Evolutionary conservation across 2,329 filamentous ascomycete species (phyloP).

Genomic region (Cercospora zeina): DNA sequence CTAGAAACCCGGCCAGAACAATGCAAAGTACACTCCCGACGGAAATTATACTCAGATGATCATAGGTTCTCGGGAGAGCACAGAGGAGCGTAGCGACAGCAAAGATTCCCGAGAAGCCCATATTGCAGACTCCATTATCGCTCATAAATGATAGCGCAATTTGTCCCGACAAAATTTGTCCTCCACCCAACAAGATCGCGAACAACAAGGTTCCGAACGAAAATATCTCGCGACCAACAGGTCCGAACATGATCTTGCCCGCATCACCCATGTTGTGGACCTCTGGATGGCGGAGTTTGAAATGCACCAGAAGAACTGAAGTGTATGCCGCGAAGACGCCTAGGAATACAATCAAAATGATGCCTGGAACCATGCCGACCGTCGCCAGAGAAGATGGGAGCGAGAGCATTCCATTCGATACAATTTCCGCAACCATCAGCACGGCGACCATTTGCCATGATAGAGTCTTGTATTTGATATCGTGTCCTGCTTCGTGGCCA

Average conservation of each 20-base stretch:
- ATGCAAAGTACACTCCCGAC: conserved; percentile 51
- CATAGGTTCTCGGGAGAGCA: conserved; percentile 54
- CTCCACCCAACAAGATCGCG: conserved; percentile 54
- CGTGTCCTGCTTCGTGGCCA: conserved; percentile 15
- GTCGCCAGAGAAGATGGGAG: conserved; percentile 55
- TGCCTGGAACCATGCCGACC: conserved; percentile 55
- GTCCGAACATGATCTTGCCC: conserved; percentile 39
- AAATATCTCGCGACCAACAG: conserved; percentile 32
- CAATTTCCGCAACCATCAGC: conserved; percentile 24
- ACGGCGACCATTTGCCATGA: conserved; percentile 22
- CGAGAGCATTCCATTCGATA: conserved; percentile 52
- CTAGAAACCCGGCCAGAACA: conserved; percentile 52
- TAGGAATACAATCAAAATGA: conserved; percentile 53
- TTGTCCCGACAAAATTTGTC: conserved; percentile 54
- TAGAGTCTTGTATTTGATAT: conserved; percentile 22
- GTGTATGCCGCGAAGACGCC: conserved; percentile 55
- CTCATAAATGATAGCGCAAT: conserved; percentile 52
- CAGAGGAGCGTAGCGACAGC: conserved; percentile 50
- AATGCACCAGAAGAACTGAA: conserved; percentile 52
- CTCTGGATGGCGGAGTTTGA: conserved; percentile 43
- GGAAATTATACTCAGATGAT: conserved; percentile 50
- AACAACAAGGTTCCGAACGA: conserved; percentile 54
- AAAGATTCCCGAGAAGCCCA: conserved; percentile 52
- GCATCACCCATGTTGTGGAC: conserved; percentile 44
- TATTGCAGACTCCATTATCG: conserved; percentile 50